Evolutionary conservation across 1,139 yeast species (phyloP).

Genomic region (Geotrichum histeridarum): DNA sequence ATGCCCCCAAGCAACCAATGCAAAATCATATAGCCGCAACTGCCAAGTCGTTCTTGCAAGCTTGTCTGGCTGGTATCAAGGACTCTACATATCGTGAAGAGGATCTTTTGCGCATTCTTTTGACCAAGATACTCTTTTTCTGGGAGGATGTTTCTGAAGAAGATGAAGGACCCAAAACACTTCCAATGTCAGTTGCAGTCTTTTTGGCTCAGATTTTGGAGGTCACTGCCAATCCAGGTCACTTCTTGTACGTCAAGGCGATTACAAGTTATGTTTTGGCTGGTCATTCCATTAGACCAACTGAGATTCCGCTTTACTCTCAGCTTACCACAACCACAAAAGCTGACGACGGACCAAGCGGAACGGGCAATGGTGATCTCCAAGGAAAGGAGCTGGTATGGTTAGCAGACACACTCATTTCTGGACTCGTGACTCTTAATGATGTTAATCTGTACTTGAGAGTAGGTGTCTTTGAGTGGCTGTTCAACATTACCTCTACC

Average conservation of each 20-base stretch:
- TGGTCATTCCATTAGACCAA: slow-evolving; percentile 49
- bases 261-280: slow-evolving; percentile 39
- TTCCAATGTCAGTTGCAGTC: slow-evolving; percentile 44
- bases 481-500: slow-evolving; percentile 47
- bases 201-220: slow-evolving; percentile 52
- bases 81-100: slow-evolving; percentile 51
- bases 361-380: slow-evolving; percentile 9
- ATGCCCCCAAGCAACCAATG: background rate
- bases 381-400: slow-evolving; percentile 57
- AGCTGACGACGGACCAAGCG: slow-evolving; percentile 41
- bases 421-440: slow-evolving; percentile 43
- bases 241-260: slow-evolving; percentile 62
- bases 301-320: slow-evolving; percentile 62
- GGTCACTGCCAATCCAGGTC: slow-evolving; percentile 63
- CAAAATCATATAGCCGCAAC: slow-evolving; percentile 10
- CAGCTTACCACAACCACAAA: slow-evolving; percentile 40
- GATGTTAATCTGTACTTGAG: slow-evolving; percentile 53
- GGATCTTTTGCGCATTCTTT: slow-evolving; percentile 50
- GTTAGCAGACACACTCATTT: slow-evolving; percentile 51
- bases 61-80: slow-evolving; percentile 15
- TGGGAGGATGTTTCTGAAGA: slow-evolving; percentile 28
- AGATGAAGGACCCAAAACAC: slow-evolving; percentile 25
- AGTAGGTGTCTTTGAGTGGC: slow-evolving; percentile 62
- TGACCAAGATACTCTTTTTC: slow-evolving; percentile 58
- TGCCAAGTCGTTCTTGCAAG: slow-evolving; percentile 13